Percentiles rank a stretch among this genome's conserved stretches.
These are phyloP conservation scores for Saccharum spontaneum DNA, from an alignment of 176 grass and related monocot genomes.

Conservation along the genomic window DNA sequence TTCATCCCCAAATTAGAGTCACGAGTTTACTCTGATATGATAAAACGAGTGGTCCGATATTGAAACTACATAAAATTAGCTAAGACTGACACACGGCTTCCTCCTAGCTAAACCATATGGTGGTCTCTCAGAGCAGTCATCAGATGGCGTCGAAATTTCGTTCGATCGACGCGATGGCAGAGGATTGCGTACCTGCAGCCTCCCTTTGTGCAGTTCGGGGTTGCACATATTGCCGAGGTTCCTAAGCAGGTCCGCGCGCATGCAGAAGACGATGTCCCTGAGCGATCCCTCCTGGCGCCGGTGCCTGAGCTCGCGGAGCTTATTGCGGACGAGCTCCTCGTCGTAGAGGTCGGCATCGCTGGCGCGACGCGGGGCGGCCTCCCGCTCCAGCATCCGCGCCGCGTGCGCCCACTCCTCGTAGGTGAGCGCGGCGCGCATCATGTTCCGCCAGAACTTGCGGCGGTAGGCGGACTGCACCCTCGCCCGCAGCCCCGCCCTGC, in stretches of 20 bases:
- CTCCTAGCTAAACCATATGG: neutral
- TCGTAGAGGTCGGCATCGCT: constrained; percentile 76
- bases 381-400: constrained; percentile 82
- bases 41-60: neutral
- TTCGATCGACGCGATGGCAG: neutral
- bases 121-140: neutral
- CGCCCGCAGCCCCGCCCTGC: constrained; percentile 46
- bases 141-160: neutral
- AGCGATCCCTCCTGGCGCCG: constrained; percentile 68
- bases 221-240: constrained; percentile 96
- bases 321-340: constrained; percentile 86
- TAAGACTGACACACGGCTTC: neutral
- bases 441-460: constrained; percentile 96
- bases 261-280: constrained; percentile 88
- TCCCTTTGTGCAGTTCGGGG: constrained; percentile 77
- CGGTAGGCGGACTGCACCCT: constrained; percentile 79
- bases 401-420: constrained; percentile 98
- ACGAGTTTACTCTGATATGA: neutral
- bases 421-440: constrained; percentile 86
- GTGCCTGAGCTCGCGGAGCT: constrained; percentile 77
- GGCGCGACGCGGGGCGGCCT: constrained; percentile 53
- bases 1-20: neutral
- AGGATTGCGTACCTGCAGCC: constrained; percentile 73
- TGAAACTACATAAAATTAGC: neutral
- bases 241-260: constrained; percentile 82